Evolutionary conservation across 108 stramenopile genomes (phyloP).

Genomic region (Thalassiosira profunda): DNA sequence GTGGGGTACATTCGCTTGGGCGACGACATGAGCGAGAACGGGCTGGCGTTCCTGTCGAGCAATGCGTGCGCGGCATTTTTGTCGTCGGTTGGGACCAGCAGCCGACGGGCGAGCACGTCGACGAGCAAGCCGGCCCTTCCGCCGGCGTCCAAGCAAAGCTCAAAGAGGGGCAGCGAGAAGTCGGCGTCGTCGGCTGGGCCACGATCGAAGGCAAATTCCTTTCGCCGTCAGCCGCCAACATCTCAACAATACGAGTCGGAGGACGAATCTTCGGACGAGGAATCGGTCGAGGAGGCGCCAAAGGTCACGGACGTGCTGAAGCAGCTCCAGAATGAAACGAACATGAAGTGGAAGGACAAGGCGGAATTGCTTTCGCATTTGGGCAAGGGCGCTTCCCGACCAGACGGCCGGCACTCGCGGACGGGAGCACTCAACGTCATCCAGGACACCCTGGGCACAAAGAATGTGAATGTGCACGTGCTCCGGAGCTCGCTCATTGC

Average conservation of each 20-base stretch:
- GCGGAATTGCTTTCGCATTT: slow-evolving; percentile 57
- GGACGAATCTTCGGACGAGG: slow-evolving; percentile 13
- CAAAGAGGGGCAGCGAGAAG: neutral
- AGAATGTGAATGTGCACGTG: slow-evolving; percentile 65
- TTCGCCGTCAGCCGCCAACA: neutral
- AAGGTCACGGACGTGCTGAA: slow-evolving; percentile 49
- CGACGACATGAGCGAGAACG: slow-evolving; percentile 70
- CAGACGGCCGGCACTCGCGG: slow-evolving; percentile 29
- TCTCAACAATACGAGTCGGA: slow-evolving; percentile 7
- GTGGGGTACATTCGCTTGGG: slow-evolving; percentile 69
- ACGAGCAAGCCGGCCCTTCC: neutral
- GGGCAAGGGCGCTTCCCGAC: slow-evolving; percentile 44
- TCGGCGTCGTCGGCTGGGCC: neutral
- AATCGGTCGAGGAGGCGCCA: slow-evolving; percentile 38
- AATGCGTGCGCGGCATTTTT: slow-evolving; percentile 58
- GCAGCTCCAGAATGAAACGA: slow-evolving; percentile 47
- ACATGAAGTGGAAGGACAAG: slow-evolving; percentile 68
- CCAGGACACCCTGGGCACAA: slow-evolving; percentile 56
- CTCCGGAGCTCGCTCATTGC: slow-evolving; percentile 55
- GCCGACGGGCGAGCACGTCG: neutral
- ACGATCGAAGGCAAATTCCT: neutral
- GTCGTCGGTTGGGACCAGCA: slow-evolving; percentile 20
- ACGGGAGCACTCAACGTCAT: slow-evolving; percentile 41
- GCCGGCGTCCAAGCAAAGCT: slow-evolving; percentile 12
- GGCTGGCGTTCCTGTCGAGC: slow-evolving; percentile 57